These are phyloP conservation scores for Eucalyptus marginata DNA, from an alignment of 345 rosid genomes.

Conservation along the genomic window DNA sequence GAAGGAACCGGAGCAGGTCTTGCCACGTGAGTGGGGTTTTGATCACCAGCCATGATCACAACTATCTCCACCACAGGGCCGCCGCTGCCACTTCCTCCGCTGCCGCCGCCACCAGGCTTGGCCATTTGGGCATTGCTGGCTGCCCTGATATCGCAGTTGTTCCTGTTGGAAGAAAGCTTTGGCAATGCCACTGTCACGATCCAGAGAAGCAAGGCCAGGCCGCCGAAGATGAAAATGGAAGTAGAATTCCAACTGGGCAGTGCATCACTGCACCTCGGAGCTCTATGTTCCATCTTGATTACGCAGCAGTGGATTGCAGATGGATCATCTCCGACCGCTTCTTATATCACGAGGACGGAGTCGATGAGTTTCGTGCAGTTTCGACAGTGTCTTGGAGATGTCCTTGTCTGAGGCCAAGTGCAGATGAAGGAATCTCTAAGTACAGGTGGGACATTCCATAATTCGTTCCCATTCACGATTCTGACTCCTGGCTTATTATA, in stretches of 20 bases:
- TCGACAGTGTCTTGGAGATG: neutral
- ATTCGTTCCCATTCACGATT: neutral
- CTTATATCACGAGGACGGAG: neutral
- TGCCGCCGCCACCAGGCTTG: rapidly evolving
- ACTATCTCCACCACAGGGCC: neutral
- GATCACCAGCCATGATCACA: neutral
- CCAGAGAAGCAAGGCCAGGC: neutral
- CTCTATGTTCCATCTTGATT: neutral
- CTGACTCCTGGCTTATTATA: neutral
- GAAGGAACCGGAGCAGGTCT: neutral
- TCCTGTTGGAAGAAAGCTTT: neutral
- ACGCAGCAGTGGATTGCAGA: neutral
- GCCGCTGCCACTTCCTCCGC: neutral
- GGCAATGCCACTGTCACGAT: neutral
- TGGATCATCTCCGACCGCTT: neutral
- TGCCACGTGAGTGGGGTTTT: neutral
- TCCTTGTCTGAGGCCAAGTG: neutral
- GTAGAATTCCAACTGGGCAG: neutral
- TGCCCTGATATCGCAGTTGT: neutral
- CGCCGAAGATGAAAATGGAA: neutral
- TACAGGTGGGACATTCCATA: neutral
- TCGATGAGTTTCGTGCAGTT: neutral
- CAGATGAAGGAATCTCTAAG: neutral
- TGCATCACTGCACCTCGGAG: neutral
- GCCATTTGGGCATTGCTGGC: neutral